Conservation (phyloP, 768 basidiomycete genomes). For the Tulasnella sp. region DNA sequence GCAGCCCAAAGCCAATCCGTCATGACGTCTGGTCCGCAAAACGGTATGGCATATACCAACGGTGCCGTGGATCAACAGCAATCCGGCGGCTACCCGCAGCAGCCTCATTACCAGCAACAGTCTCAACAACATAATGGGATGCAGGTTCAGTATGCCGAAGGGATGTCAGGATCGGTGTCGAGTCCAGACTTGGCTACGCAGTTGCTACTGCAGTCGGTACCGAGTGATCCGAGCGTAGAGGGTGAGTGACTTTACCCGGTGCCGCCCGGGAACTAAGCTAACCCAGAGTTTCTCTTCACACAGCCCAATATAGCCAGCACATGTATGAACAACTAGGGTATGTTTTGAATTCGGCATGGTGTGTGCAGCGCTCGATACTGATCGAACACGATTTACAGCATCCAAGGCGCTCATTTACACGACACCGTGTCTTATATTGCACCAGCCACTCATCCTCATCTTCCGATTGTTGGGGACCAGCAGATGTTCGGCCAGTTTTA, state of each 20-base stretch:
- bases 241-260: background rate
- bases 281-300: too few relatives aligned
- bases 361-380: background rate
- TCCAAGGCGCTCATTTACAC: background rate
- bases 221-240: background rate
- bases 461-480: slow-evolving; percentile 3
- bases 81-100: slow-evolving; percentile 7
- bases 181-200: background rate
- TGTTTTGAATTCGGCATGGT: slow-evolving; percentile 24
- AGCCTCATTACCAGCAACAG: slow-evolving; percentile 5
- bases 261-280: background rate
- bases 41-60: background rate
- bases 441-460: slow-evolving; percentile 3
- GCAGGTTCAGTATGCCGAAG: background rate
- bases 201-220: background rate
- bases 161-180: background rate
- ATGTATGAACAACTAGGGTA: slow-evolving; percentile 72
- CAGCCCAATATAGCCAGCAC: slow-evolving; percentile 46
- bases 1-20: background rate
- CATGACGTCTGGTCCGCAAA: background rate
- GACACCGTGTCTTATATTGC: slow-evolving; percentile 1
- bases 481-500: background rate
- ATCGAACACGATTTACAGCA: background rate
- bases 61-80: background rate
- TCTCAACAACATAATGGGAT: background rate